These are phyloP conservation scores for Tricholoma hemisulphureum DNA, from an alignment of 768 basidiomycete species.

Conservation along the genomic window DNA sequence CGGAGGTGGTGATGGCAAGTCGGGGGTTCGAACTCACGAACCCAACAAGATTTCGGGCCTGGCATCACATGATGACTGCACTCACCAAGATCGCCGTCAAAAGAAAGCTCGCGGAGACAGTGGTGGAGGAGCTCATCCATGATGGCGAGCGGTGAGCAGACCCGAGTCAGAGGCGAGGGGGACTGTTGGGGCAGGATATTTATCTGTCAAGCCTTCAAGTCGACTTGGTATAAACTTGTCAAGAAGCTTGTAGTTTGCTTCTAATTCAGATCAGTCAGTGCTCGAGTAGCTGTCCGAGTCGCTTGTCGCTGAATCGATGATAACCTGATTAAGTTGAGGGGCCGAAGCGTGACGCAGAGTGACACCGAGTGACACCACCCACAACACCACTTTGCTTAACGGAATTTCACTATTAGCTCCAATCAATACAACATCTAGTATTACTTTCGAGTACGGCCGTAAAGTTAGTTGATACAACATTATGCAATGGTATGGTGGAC, in stretches of 20 bases:
- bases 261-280: constrained; percentile 7
- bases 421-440: constrained; percentile 6
- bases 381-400: constrained; percentile 13
- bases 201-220: neutral
- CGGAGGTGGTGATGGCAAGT: constrained; percentile 15
- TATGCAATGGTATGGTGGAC: constrained; percentile 5
- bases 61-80: constrained; percentile 35
- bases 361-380: constrained; percentile 9
- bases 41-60: constrained; percentile 10
- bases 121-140: constrained; percentile 89
- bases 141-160: constrained; percentile 35
- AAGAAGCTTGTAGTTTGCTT: constrained; percentile 1
- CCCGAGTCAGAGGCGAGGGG: neutral
- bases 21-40: constrained; percentile 46
- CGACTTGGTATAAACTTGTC: neutral
- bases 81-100: constrained; percentile 89
- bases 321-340: constrained; percentile 10
- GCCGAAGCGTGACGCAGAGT: constrained; percentile 4
- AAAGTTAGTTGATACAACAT: constrained; percentile 14
- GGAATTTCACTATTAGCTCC: constrained; percentile 6
- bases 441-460: constrained; percentile 7
- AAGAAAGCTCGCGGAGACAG: constrained; percentile 82
- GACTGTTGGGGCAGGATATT: neutral
- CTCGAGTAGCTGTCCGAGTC: constrained; percentile 4
- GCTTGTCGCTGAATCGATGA: constrained; percentile 11